These are phyloP conservation scores for Aspergillus thermomutatus DNA, from an alignment of 2,329 filamentous ascomycete species.

Conservation along the genomic window DNA sequence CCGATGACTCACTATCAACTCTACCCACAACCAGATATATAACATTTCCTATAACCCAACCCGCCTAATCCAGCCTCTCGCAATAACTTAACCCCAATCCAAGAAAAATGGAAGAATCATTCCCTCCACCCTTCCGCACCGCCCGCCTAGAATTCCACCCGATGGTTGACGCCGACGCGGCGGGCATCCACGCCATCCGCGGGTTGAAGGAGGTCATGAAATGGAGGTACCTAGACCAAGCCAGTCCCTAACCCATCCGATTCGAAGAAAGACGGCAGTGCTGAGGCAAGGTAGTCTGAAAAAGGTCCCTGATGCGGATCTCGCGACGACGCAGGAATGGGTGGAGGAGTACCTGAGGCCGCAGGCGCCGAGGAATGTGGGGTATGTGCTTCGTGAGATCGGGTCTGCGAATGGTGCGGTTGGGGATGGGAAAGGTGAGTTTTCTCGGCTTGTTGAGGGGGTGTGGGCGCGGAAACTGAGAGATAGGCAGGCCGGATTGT, in stretches of 20 bases:
- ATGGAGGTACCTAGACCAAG: slow-evolving; percentile 6
- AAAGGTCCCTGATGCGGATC: slow-evolving; percentile 4
- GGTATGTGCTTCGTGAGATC: neutral
- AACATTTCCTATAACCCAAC: neutral
- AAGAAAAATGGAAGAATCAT: neutral
- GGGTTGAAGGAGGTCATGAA: slow-evolving; percentile 8
- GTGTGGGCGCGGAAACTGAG: neutral
- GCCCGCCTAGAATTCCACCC: slow-evolving; percentile 7
- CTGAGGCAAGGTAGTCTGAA: neutral
- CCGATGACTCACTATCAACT: neutral
- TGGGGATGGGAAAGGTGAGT: neutral
- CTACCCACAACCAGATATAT: neutral
- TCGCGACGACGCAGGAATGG: slow-evolving; percentile 7
- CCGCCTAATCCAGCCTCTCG: neutral
- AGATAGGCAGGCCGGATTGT: slow-evolving; percentile 1
- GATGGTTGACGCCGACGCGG: slow-evolving; percentile 2
- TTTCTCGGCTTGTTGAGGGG: neutral
- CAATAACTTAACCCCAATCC: neutral
- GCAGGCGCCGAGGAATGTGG: neutral
- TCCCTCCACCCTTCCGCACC: neutral
- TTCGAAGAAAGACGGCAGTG: too few species aligned
- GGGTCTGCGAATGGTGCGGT: neutral
- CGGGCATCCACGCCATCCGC: slow-evolving; percentile 7
- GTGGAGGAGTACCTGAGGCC: neutral
- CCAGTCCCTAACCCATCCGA: neutral